Base-by-base conservation (phyloP, 768 basidiomycete genomes). In the Phanerochaete sordida region DNA sequence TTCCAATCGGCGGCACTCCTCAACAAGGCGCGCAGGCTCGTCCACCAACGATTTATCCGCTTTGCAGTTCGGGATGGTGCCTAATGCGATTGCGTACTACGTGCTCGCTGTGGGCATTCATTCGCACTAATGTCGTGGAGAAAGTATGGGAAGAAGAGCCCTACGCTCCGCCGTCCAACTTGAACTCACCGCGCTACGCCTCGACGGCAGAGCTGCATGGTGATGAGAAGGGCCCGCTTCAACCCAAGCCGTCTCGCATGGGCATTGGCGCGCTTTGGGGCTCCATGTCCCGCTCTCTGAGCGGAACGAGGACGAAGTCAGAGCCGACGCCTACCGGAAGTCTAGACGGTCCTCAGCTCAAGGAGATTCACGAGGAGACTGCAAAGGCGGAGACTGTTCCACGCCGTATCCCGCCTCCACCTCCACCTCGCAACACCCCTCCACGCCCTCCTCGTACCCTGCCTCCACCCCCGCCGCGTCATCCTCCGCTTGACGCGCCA, bases 101-200 rank as follows among this genome's bases (percentile, higher is more conserved):
- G n/a, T 95, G 93, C 72, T 88, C 87, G 3, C 75, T 96, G 15
- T 97, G 94, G 93, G 84, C 89, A 19, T 96, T 91, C 67, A 86
- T 96, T 53, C 84, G 93, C 24, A 86, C 84, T 0, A 84, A 89
- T 11, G 77, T 97, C 56, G 79, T 96, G 21, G 92, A 94, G 60
- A 88, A 87, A 65, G 77, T 96, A 5, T 97, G 95, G 95, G 89
- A 93, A 58, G 94, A 95, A 63, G 91, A 88, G 58, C 76, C 81
- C 1, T 64, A 51, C n/a, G 60, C 72, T 1, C 68, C 74, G 1
- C 69, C 76, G 1, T 3, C 56, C 15, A 64, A 62, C 57, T 30
- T 57, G 28, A 28, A 31, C 44, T 30, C 50, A 9, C 27, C 28
- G 11, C n/a, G 28, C 9, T 30, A 12, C 2, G 31, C 28, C 16